Evolutionary conservation across 345 rosid genomes (phyloP).

Genomic region (Sonneratia caseolaris): DNA sequence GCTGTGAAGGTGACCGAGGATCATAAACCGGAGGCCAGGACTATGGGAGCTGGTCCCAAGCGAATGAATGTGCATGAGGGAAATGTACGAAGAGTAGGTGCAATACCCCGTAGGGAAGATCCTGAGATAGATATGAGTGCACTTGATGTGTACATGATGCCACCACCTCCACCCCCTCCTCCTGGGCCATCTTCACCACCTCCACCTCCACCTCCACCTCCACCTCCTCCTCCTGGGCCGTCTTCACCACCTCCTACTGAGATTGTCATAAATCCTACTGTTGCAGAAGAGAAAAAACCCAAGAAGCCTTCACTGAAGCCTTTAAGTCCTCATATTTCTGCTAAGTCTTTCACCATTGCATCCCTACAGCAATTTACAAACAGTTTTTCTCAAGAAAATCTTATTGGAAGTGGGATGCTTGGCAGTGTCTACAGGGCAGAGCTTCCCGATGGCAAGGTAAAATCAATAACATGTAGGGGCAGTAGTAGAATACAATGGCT

Average conservation of each 20-base stretch:
- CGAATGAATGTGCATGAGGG: conserved; percentile 35
- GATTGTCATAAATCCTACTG: conserved; percentile 41
- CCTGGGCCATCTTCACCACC: conserved; percentile 28
- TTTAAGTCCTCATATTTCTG: conserved; percentile 36
- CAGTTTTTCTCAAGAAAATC: conserved; percentile 91
- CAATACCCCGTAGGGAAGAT: conserved; percentile 32
- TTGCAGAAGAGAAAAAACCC: conserved; percentile 35
- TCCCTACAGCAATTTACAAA: conserved; percentile 91
- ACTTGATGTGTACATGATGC: conserved; percentile 30
- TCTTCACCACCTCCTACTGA: conserved; percentile 46
- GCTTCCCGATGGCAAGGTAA: conserved; percentile 80
- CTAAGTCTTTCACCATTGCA: conserved; percentile 75
- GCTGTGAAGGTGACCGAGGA: conserved; percentile 23
- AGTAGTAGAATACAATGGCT: neutral
- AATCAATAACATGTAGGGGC: neutral
- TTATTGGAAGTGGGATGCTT: conserved; percentile 84
- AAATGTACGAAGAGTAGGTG: conserved; percentile 21
- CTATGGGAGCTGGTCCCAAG: conserved; percentile 40
- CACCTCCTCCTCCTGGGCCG: conserved; percentile 41
- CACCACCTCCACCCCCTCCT: conserved; percentile 37
- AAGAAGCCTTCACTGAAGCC: conserved; percentile 38
- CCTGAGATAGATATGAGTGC: conserved; percentile 50
- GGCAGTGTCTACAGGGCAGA: conserved; percentile 87
- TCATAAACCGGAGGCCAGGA: conserved; percentile 23
- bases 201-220: conserved; percentile 30